Base-by-base conservation (phyloP, 441 rosid species). In the Manihot esculenta region DNA sequence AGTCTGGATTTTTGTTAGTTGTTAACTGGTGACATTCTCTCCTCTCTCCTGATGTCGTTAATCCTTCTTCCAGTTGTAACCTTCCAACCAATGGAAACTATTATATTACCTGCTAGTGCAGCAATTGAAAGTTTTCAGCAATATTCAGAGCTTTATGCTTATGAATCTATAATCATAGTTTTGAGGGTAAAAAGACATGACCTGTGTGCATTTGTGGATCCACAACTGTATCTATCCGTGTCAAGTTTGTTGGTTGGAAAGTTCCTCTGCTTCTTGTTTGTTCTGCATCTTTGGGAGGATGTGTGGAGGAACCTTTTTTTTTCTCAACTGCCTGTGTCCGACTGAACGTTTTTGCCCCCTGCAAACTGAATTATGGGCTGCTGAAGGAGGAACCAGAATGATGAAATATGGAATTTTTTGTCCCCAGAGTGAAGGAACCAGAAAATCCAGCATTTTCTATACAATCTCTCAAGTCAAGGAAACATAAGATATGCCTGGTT, bases 291-390 rank as follows among this genome's bases (percentile, higher is more conserved):
- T 21, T 38, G 24, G 54, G 47, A 54, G 48, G 60, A 20, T 55
- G 49, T n/a, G 1, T 21, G 55, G 54, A 65, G 24, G 47, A 47
- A 10, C 26, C 62, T 42, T 51, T n/a, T 68, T 51, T 24, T 54
- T 68, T 76, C 50, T 45, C 38, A 47, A 44, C 61, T 75, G 70
- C 49, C 13, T 54, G 10, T 54, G 8, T 47, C 10, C 60, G n/a
- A 24, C 38, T 61, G 11, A 15, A 49, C 64, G 26, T 9, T 33
- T 53, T 71, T 73, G 66, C 54, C 30, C 17, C 33, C 71, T 61
- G 71, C 72, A 56, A 70, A 60, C 61, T 64, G 68, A 66, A 74
- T 65, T 72, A 77, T 70, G 74, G 50, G 72, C 26, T 33, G 54
- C 59, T 47, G 60, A 27, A 21, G 64, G 60, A 24, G 78, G 62